Base-by-base conservation (phyloP, 192 early-diverging fungal species). In the Phlyctochytrium bullatum region DNA sequence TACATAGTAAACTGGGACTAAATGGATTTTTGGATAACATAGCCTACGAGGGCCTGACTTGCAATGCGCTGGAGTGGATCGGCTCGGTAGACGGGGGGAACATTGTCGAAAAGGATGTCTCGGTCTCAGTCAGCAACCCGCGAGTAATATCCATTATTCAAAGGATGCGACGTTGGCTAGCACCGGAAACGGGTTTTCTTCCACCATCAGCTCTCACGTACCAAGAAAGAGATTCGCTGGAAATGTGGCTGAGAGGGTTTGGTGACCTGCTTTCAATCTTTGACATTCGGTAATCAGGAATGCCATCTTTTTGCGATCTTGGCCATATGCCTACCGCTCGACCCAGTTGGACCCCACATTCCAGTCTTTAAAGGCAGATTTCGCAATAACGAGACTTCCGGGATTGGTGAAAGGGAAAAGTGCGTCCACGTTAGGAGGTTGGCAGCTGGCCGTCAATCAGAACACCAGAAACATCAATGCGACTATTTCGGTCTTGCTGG, bases 1-100 rank as follows among this genome's bases (percentile, higher is more conserved):
- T n/a, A n/a, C n/a, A n/a, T n/a, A n/a, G n/a, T n/a, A n/a, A n/a
- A n/a, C n/a, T n/a, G n/a, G n/a, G n/a, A n/a, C n/a, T n/a, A n/a
- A n/a, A n/a, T 25, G 27, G 34, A 24, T 27, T 50, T 29, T 17
- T 66, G 1, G n/a, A 2, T n/a, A 24, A 31, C 24, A 20, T 40
- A 72, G 62, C 57, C 3, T 69, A 64, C 54, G 68, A 75, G 47
- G 70, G 73, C 4, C 54, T 75, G 16, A 75, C 73, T 3, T 75
- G 73, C 47, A 73, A 75, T 64, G 17, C 67, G 3, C 34, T 75
- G 35, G 73, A 75, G 35, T 73, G 54, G 52, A 2, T 75, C 30
- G 3, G 6, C 2, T n/a, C 29, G 30, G 34, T 20, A 23, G 70
- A 56, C 23, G 71, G 51, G 36, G 73, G 73, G 31, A 1, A 14